Evolutionary conservation across 1,284 basidiomycete species (phyloP), one percentile per base, ranked within the genome.

Genomic region (Amylostereum chailletii): DNA sequence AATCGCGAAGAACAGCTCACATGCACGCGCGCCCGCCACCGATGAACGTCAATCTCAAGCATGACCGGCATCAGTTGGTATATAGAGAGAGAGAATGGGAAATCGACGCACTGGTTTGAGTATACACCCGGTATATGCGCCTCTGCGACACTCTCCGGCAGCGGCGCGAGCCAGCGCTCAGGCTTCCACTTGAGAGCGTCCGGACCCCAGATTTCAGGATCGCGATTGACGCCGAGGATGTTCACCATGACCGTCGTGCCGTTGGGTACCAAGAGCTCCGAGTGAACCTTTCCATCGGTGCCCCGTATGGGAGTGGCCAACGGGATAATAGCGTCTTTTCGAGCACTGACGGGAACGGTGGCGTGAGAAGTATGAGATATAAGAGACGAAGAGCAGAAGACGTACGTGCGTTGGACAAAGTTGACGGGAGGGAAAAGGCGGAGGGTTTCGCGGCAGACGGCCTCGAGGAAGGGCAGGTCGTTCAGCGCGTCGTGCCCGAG

Each of bases 361-460:
- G 8, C 10, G 29, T 33, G n/a, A 29, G 36, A 5, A n/a, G 41
- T 7, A 9, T 7, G 19, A n/a, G 19, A 53, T 11, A 52, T 42
- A 29, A 7, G 40, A 42, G 10, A 40, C 5, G 27, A 34, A 8
- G 7, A 41, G 50, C 11, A 33, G 51, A 19, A 52, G 8, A 42
- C n/a, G 3, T 3, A 10, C 5, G 43, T 9, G n/a, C 38, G n/a
- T n/a, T 6, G 8, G 55, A 54, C 26, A 33, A 61, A 60, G 42
- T 10, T 26, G 6, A 31, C 19, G 27, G 30, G 19, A 11, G 30
- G 27, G 29, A 30, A n/a, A 7, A 63, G 48, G 8, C 66, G 58
- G 7, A 68, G 54, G 0, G 64, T 66, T 49, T 68, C 66, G 11
- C 63, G 57, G 48, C 64, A 64, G 5, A 67, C 56, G 1, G 62